Conservation (phyloP, 2,329 filamentous ascomycete genomes). For the Delphinella strobiligena region DNA sequence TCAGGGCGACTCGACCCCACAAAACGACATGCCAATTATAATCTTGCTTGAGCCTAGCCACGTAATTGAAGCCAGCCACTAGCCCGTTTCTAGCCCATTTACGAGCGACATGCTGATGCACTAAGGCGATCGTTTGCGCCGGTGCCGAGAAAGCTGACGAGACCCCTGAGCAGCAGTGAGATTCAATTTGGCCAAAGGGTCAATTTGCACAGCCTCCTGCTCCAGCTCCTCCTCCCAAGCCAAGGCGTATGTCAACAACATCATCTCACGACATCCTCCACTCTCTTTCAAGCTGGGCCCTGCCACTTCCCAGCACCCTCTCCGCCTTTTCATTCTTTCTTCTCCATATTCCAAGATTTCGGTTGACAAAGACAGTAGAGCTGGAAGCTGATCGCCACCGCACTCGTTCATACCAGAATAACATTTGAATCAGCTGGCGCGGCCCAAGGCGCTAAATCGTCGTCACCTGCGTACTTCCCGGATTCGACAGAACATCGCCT, state of each 20-base stretch:
- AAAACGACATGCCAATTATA: too few relatives aligned
- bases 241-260: background rate
- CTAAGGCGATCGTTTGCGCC: too few relatives aligned
- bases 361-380: too few relatives aligned
- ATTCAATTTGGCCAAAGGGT: too few relatives aligned
- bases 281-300: background rate
- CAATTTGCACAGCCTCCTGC: background rate
- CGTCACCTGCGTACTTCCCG: background rate
- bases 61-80: background rate
- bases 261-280: background rate
- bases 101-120: too few relatives aligned
- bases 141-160: too few relatives aligned
- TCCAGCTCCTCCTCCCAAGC: background rate
- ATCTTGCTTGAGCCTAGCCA: background rate
- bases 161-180: background rate
- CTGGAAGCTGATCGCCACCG: too few relatives aligned
- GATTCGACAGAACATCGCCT: background rate
- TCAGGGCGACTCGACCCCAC: background rate
- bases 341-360: too few relatives aligned
- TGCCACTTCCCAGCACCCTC: too few relatives aligned
- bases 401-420: too few relatives aligned
- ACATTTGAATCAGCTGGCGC: constrained; percentile 5
- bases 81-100: background rate
- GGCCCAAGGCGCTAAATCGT: background rate
- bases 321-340: too few relatives aligned